Conservation (phyloP, 441 rosid genomes). For the Erodium texanum region DNA sequence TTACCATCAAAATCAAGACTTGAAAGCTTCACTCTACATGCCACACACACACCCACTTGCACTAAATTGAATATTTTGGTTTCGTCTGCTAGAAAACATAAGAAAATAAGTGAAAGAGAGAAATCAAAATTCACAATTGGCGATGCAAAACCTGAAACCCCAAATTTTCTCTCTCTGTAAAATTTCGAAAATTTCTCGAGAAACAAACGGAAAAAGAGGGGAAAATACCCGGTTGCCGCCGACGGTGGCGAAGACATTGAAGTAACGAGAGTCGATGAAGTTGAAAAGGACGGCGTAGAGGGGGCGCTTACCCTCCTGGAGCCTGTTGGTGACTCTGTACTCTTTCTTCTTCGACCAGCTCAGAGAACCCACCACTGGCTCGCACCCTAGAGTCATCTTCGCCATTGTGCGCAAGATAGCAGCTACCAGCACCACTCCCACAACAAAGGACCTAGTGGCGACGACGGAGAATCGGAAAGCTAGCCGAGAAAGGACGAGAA, state of each 20-base stretch:
- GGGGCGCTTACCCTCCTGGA: constrained; percentile 88
- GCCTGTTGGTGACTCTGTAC: constrained; percentile 78
- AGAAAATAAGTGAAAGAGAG: neutral
- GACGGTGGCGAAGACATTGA: constrained; percentile 80
- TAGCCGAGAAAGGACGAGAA: no score
- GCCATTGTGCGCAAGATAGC: constrained; percentile 34
- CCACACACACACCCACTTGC: no score
- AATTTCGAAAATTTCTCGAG: neutral
- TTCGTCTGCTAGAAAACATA: no score
- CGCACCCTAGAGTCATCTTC: constrained; percentile 61
- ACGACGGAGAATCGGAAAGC: no score
- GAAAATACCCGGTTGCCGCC: constrained; percentile 79
- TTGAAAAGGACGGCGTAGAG: constrained; percentile 76
- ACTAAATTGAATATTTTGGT: no score
- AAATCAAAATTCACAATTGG: no score
- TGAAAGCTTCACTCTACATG: neutral
- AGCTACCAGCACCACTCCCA: neutral
- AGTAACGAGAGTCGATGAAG: constrained; percentile 77
- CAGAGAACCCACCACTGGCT: constrained; percentile 73
- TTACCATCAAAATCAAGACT: neutral
- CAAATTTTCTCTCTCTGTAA: neutral
- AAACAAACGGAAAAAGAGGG: constrained; percentile 8
- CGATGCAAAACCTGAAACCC: neutral
- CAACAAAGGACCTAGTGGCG: neutral
- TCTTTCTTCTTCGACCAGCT: constrained; percentile 59